Conservation (phyloP, 352 stramenopile genomes). For the Phytophthora tubulina region DNA sequence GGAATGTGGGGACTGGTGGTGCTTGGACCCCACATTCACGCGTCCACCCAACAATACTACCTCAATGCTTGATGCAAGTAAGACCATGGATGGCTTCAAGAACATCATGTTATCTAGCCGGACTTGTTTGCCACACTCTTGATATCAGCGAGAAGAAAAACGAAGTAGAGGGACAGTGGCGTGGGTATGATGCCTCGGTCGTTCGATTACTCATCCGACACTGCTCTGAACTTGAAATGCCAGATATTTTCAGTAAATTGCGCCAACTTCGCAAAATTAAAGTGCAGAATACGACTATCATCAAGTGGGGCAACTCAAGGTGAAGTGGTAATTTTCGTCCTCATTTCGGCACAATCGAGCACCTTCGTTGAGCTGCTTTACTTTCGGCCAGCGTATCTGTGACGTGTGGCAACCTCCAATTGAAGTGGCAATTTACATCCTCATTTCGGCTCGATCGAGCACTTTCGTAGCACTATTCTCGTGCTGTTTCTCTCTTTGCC, state of each 20-base stretch:
- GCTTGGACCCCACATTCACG: constrained; percentile 33
- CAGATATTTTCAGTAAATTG: constrained; percentile 37
- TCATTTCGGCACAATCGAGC: no score
- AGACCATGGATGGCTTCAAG: constrained; percentile 41
- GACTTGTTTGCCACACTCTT: constrained; percentile 39
- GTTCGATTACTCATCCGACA: constrained; percentile 50
- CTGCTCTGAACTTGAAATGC: constrained; percentile 43
- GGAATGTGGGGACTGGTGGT: constrained; percentile 20
- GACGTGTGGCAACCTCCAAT: no score
- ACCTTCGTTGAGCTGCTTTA: no score
- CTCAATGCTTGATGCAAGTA: constrained; percentile 45
- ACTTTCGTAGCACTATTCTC: no score
- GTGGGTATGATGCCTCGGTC: constrained; percentile 38
- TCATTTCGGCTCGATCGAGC: no score
- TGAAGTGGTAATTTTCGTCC: no score
- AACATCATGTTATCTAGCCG: constrained; percentile 47
- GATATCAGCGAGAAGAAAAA: constrained; percentile 24
- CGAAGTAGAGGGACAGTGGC: constrained; percentile 29
- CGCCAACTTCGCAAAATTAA: constrained; percentile 41
- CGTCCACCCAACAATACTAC: constrained; percentile 17
- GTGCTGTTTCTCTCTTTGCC: no score
- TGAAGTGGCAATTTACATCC: no score
- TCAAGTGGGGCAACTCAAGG: constrained; percentile 34
- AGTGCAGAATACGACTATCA: constrained; percentile 53
- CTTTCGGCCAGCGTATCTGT: no score